Conservation (phyloP, 371 early-diverging fungal genomes). For the Zychaea mexicana region DNA sequence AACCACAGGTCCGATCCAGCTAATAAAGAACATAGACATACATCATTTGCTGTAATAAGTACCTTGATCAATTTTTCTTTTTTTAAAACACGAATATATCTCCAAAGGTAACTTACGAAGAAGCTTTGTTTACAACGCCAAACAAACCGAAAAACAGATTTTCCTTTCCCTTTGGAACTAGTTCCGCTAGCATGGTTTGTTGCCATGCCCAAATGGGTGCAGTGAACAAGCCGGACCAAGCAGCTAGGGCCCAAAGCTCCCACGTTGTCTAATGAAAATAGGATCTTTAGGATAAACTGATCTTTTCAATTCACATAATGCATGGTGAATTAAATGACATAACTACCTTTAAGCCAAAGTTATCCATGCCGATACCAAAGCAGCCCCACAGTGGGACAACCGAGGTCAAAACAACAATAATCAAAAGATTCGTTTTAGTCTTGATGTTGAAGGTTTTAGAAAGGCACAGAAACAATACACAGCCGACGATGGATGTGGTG, state of each 20-base stretch:
- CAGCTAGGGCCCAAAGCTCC: constrained; percentile 57
- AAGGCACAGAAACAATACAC: constrained; percentile 45
- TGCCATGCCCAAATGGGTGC: constrained; percentile 63
- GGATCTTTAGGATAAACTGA: no score
- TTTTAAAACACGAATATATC: no score
- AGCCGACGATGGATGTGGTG: constrained; percentile 50
- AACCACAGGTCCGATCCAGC: constrained; percentile 62
- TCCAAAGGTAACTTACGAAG: constrained; percentile 34
- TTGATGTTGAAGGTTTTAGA: constrained; percentile 31
- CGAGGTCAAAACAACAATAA: constrained; percentile 33
- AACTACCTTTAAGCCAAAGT: constrained; percentile 39
- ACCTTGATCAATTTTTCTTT: not conserved
- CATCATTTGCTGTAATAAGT: not conserved
- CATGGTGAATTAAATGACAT: not conserved
- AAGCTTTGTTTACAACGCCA: constrained; percentile 62
- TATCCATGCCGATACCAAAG: constrained; percentile 45
- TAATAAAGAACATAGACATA: not conserved
- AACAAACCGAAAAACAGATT: constrained; percentile 65
- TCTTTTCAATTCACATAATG: constrained; percentile 9
- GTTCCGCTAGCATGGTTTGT: constrained; percentile 61
- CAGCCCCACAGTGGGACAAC: constrained; percentile 49
- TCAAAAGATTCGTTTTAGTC: constrained; percentile 45
- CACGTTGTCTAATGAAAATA: constrained; percentile 28
- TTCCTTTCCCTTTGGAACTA: constrained; percentile 60
- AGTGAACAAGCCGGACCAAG: constrained; percentile 58